Evolutionary conservation across 2,329 filamentous ascomycete genomes (phyloP), one percentile per base, ranked within the genome.

Genomic region (Mycosphaerella arachidis): DNA sequence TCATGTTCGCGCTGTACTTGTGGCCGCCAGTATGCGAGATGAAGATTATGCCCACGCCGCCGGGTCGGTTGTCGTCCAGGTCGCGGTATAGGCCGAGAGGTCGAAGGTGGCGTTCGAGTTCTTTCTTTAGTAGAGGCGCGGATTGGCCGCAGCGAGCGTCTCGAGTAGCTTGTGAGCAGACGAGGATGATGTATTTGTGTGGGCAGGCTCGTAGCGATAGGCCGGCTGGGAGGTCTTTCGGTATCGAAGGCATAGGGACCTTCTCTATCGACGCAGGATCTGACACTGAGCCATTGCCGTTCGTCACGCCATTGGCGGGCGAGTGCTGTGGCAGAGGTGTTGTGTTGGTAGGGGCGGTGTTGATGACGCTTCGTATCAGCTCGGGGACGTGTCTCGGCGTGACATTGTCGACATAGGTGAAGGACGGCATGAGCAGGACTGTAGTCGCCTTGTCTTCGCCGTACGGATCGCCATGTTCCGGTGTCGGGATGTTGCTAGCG

Each of bases 1-100:
- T 90, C 68, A 97, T 86, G 70, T 99, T 99, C 30, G 94, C 94
- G 51, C 88, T 87, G 77, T 96, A 97, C 78, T 97, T 97, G 79
- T 99, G 94, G 0, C 94, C 94, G 30, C 94, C 94, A 2, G 97
- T 92, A 72, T 99, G 94, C 67, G 87, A 93, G 71, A 97, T 95
- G 73, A 97, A 97, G 77, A 96, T 96, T 65, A 99, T 90, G 0
- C 91, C 93, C 6, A 97, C 93, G 12, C 94, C 94, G 10, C 93
- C 93, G 0, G 92, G 91, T 59, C 94, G 80, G 74, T 92, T 87
- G 73, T 99, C 94, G 71, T 95, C 86, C 51, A 94, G 77, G 72
- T 97, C 93, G 31, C 94, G 86, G 74, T 89, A 92, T 20, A 99
- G 78, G 0, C 92, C 92, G 12, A 96, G 79, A 1, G 90, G 89